Percentiles rank a stretch among this genome's conserved stretches.
phyloP scores from a whole-genome alignment of 2,329 filamentous ascomycete species.

The Microdochium bolleyi region DNA sequence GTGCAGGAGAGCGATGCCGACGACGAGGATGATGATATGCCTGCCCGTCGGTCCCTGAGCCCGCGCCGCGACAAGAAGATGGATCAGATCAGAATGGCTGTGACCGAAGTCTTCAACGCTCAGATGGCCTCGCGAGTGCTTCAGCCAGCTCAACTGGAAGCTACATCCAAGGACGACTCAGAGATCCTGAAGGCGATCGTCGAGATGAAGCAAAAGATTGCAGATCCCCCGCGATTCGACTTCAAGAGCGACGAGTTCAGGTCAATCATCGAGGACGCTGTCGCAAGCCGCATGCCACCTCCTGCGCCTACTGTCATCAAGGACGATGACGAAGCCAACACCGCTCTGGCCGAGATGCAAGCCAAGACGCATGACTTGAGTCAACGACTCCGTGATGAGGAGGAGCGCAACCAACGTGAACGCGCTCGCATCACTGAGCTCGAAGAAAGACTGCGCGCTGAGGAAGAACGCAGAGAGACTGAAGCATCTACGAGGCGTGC shows the following conservation, averaged over 20 bases:
- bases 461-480: slow-evolving; percentile 37
- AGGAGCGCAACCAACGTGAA: background rate
- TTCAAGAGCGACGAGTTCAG: slow-evolving; percentile 46
- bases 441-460: slow-evolving; percentile 16
- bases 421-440: slow-evolving; percentile 7
- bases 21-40: slow-evolving; percentile 74
- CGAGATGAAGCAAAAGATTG: slow-evolving; percentile 50
- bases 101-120: slow-evolving; percentile 64
- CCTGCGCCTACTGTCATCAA: slow-evolving; percentile 33
- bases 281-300: slow-evolving; percentile 48
- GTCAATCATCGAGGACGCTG: slow-evolving; percentile 54
- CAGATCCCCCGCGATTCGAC: slow-evolving; percentile 32
- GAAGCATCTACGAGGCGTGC: slow-evolving; percentile 39
- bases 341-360: slow-evolving; percentile 51
- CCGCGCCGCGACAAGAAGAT: slow-evolving; percentile 70
- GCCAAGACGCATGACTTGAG: slow-evolving; percentile 51
- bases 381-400: slow-evolving; percentile 34
- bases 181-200: slow-evolving; percentile 59
- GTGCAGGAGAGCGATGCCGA: slow-evolving; percentile 81
- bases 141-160: slow-evolving; percentile 17
- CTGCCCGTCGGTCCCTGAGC: slow-evolving; percentile 62
- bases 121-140: slow-evolving; percentile 37
- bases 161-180: slow-evolving; percentile 29
- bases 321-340: slow-evolving; percentile 42
- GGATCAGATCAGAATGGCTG: slow-evolving; percentile 70